Evolutionary conservation across 2,329 filamentous ascomycete genomes (phyloP).

Genomic region (Stagonosporopsis tanaceti): DNA sequence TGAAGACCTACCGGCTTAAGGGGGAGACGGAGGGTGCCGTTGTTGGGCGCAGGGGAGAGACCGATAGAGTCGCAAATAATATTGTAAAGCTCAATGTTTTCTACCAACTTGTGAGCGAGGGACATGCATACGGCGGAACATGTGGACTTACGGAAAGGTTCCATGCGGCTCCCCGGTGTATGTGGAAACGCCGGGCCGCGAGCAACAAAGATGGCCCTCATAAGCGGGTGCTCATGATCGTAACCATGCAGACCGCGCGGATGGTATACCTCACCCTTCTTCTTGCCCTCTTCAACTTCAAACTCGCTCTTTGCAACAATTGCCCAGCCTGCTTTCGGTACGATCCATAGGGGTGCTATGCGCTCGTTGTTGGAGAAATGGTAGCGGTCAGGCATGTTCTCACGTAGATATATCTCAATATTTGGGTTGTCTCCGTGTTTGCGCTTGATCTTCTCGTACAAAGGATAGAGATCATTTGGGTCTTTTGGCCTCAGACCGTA

Average conservation of each 20-base stretch:
- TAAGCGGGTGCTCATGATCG: conserved; percentile 91
- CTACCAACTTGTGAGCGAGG: conserved; percentile 53
- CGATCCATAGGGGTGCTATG: conserved; percentile 93
- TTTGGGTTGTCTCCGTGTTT: conserved; percentile 69
- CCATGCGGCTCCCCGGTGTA: conserved; percentile 77
- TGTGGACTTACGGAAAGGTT: conserved; percentile 78
- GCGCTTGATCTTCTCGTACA: conserved; percentile 68
- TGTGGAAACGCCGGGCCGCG: conserved; percentile 92
- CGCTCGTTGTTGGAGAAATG: conserved; percentile 88
- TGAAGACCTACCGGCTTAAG: conserved; percentile 71
- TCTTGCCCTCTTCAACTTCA: conserved; percentile 71
- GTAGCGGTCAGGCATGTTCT: conserved; percentile 91
- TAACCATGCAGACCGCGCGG: conserved; percentile 92
- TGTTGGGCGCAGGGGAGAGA: conserved; percentile 78
- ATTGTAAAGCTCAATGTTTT: conserved; percentile 96
- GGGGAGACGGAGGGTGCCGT: conserved; percentile 82
- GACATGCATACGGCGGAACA: too few species aligned
- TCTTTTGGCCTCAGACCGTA: conserved; percentile 86
- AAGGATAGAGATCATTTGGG: conserved; percentile 66
- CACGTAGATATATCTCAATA: conserved; percentile 86
- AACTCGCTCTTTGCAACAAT: conserved; percentile 84
- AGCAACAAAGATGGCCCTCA: conserved; percentile 95
- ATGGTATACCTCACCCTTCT: conserved; percentile 72
- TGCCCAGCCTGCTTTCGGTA: conserved; percentile 92
- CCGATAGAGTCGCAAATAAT: conserved; percentile 89